Percentiles rank a stretch among this genome's conserved stretches.
phyloP scores from a whole-genome alignment of 2,329 filamentous ascomycete genomes.

The Phyllosticta capitalensis region DNA sequence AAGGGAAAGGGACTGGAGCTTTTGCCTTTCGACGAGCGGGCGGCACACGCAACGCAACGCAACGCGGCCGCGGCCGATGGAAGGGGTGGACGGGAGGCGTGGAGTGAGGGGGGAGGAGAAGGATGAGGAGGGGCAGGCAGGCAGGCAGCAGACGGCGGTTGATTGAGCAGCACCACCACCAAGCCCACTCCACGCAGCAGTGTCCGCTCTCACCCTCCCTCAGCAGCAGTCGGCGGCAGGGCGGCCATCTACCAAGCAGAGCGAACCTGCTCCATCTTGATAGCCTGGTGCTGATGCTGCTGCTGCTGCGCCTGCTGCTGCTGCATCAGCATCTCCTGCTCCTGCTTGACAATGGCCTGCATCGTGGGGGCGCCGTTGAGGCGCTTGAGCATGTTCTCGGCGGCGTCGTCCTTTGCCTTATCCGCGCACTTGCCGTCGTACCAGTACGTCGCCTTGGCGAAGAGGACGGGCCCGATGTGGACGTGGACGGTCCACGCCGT shows the following conservation, averaged over 20 bases:
- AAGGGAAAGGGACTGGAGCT: too few species aligned
- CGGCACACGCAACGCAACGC: too few species aligned
- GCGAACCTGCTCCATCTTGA: background rate
- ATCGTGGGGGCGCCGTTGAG: conserved; percentile 2
- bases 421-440: conserved; percentile 26
- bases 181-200: background rate
- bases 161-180: background rate
- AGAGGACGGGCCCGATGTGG: conserved; percentile 16
- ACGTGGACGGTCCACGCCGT: conserved; percentile 29
- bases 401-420: conserved; percentile 28
- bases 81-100: too few species aligned
- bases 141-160: background rate
- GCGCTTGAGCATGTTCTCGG: conserved; percentile 17
- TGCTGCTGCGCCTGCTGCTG: too few species aligned
- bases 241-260: too few species aligned
- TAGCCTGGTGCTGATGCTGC: background rate
- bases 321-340: background rate
- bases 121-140: too few species aligned
- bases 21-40: background rate
- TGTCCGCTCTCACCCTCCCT: background rate
- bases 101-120: background rate
- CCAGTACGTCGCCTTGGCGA: conserved; percentile 26
- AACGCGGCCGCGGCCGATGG: background rate
- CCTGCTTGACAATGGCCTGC: conserved; percentile 2
- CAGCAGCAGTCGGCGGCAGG: too few species aligned